Base-by-base conservation (phyloP, 345 rosid species). In the Dipteronia dyeriana region DNA sequence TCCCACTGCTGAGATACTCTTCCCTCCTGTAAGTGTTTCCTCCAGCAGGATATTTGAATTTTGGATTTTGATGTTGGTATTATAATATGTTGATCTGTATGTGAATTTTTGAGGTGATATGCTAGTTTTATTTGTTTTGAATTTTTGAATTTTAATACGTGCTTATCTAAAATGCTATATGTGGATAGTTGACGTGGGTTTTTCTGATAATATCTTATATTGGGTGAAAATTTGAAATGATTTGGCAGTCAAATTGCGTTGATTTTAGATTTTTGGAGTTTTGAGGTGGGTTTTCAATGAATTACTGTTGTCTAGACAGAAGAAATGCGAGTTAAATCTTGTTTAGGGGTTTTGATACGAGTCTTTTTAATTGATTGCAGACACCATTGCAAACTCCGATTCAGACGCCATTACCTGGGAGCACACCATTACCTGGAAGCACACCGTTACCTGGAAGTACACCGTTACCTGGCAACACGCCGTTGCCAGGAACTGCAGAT, bases 1-100 rank as follows among this genome's bases (percentile, higher is more conserved):
- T 67, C 99, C 99, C 38, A 97, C 99, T 1, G 95, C 96, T 74
- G 99, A 94, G 70, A 90, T 97, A 76, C 95, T 94, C 64, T 94
- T 94, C 68, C 97, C 99, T 78, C 97, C 98, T 12, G 99, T 96
- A 34, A 83, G 84, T 84, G 16, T 56, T 76, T 25, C 14, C 23
- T 69, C 9, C 9, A 9, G 17, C n/a, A 19, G 56, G 43, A 11
- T 74, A 11, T 9, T 54, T 74, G n/a, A 59, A 59, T 71, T 4
- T 14, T 53, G 34, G 19, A 20, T 38, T 66, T 65, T 60, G 45
- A 10, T 47, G 38, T 25, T 59, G 63, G 63, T n/a, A 22, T 16
- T 53, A 14, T 4, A 53, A 14, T 3, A 53, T 53, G 4, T 3
- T 53, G 49, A 41, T 41, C 9, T 51, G 64, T 45, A 19, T 23